A percentile compares a stretch with the other conserved stretches of the same genome.
Conservation (phyloP, 2,329 filamentous ascomycete genomes). For the Phaeoacremonium minimum region DNA sequence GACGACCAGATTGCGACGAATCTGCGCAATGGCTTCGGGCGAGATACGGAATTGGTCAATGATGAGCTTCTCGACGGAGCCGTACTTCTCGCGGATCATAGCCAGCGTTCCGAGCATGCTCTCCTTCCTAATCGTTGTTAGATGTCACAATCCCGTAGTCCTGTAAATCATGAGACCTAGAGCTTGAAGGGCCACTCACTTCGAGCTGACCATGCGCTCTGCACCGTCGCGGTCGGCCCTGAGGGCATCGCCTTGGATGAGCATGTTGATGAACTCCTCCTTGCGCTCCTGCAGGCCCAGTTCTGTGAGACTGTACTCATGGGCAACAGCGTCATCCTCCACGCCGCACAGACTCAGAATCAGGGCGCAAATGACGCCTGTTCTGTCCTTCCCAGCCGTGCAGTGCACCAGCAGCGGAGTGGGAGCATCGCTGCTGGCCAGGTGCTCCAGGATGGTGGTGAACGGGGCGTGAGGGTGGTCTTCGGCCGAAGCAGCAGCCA, state of each 20-base stretch:
- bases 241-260: constrained; percentile 46
- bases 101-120: constrained; percentile 44
- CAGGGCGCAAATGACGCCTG: constrained; percentile 65
- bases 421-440: constrained; percentile 32
- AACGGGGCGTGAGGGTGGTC: constrained; percentile 51
- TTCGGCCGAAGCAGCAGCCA: constrained; percentile 41
- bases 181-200: constrained; percentile 21
- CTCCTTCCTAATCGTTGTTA: constrained; percentile 29
- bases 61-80: constrained; percentile 61
- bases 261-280: constrained; percentile 42
- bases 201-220: constrained; percentile 38
- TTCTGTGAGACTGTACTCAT: constrained; percentile 67
- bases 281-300: constrained; percentile 52
- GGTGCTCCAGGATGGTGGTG: constrained; percentile 46
- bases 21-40: constrained; percentile 45
- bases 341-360: constrained; percentile 62
- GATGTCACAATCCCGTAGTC: constrained; percentile 5
- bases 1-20: constrained; percentile 45
- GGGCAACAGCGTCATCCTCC: constrained; percentile 51
- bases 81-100: constrained; percentile 56
- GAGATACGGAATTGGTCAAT: constrained; percentile 52
- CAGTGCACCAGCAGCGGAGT: constrained; percentile 64
- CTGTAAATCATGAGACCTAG: constrained; percentile 2
- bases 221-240: constrained; percentile 38
- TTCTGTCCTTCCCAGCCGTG: constrained; percentile 74